A percentile compares a stretch with the other conserved stretches of the same genome.
Evolutionary conservation across 2,329 filamentous ascomycete species (phyloP).

Genomic region (Didymella glomerata): DNA sequence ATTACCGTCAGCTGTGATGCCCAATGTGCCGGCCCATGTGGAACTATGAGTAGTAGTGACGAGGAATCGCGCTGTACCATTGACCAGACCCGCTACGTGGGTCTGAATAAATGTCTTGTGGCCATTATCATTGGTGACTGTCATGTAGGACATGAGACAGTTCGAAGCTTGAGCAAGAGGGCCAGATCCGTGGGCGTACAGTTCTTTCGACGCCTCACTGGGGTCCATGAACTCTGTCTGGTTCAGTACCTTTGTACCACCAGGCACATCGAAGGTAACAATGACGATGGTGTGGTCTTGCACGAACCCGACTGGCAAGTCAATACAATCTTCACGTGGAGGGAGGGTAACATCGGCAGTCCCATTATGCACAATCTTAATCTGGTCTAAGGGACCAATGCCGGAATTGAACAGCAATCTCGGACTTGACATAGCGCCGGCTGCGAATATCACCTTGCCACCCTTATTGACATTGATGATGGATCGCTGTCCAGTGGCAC

Average conservation of each 20-base stretch:
- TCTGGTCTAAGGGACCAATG: neutral
- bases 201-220: neutral
- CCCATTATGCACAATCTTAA: neutral
- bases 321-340: neutral
- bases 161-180: neutral
- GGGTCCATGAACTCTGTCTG: neutral
- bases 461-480: neutral
- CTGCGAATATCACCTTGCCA: neutral
- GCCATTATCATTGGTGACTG: neutral
- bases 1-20: neutral
- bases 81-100: neutral
- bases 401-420: neutral
- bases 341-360: neutral
- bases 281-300: neutral
- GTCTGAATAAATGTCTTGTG: neutral
- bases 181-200: neutral
- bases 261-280: constrained; percentile 23
- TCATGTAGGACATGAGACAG: neutral
- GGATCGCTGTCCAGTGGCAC: neutral
- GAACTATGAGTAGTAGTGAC: neutral
- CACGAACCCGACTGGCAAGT: neutral
- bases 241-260: constrained; percentile 22
- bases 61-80: neutral
- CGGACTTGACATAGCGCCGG: neutral
- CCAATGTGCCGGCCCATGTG: neutral